Conservation (phyloP, 306 rosid species). For the Herpetospermum pedunculosum region DNA sequence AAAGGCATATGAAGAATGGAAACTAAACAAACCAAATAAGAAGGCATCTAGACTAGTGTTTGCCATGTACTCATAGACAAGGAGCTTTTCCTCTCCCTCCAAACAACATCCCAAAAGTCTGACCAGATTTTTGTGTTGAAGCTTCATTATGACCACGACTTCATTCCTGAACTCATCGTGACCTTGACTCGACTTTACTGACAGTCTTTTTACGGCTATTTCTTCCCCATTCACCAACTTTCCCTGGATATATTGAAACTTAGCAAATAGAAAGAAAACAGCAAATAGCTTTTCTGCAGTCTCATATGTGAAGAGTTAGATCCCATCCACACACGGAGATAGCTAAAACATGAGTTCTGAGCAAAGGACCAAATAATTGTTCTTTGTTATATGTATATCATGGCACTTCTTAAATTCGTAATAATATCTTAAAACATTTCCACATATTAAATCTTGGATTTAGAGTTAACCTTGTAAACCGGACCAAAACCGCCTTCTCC, state of each 20-base stretch:
- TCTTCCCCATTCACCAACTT: slow-evolving; percentile 17
- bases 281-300: neutral
- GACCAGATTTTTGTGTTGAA: slow-evolving; percentile 42
- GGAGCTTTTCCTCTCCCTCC: slow-evolving; percentile 27
- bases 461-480: slow-evolving; percentile 14
- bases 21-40: slow-evolving; percentile 16
- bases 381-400: neutral
- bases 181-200: slow-evolving; percentile 40
- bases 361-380: neutral
- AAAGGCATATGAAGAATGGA: neutral
- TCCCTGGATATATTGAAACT: slow-evolving; percentile 12
- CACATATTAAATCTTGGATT: neutral
- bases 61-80: slow-evolving; percentile 47
- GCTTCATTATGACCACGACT: slow-evolving; percentile 20
- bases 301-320: neutral
- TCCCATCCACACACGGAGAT: neutral
- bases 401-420: neutral
- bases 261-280: neutral
- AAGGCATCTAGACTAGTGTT: slow-evolving; percentile 25
- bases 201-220: slow-evolving; percentile 52
- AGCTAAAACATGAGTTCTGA: neutral
- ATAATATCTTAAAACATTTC: neutral
- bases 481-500: slow-evolving; percentile 27
- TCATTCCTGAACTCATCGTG: slow-evolving; percentile 43
- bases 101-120: slow-evolving; percentile 43